Base-by-base conservation (phyloP, 768 basidiomycete species). In the Amanita rimosa region DNA sequence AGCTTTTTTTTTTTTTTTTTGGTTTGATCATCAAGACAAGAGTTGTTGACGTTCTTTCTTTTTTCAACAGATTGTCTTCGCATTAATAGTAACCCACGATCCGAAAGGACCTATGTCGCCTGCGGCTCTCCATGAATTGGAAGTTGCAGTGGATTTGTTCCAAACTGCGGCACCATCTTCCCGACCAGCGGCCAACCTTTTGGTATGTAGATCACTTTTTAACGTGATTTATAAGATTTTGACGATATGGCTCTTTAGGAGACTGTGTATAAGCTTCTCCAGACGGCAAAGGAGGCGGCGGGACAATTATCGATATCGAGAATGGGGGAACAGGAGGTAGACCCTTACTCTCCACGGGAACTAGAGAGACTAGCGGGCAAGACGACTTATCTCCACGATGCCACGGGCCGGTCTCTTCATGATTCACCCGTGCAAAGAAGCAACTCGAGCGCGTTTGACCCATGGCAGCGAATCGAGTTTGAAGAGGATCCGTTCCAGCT, bases 1-100 rank as follows among this genome's bases (percentile, higher is more conserved):
- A 13, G 10, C 6, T 8, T 46, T 37, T 8, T 4, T 24, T 8
- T 31, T 6, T 11, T n/a, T n/a, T n/a, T n/a, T n/a, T n/a, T n/a
- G n/a, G n/a, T n/a, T n/a, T n/a, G n/a, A n/a, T n/a, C n/a, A n/a
- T n/a, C 2, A 5, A 11, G 6, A 35, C 9, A 29, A 33, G 26
- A 35, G 21, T 29, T 22, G 3, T 24, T 19, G 9, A 6, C 33
- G 29, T 24, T 9, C 31, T 8, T 31, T 3, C 14, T n/a, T n/a
- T n/a, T n/a, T n/a, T n/a, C n/a, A n/a, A n/a, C 56, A 86, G 84
- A 70, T 81, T 46, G 70, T 76, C 6, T 71, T 81, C 72, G 76
- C 78, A 52, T 66, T 80, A 44, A 60, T 81, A 4, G 71, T 74
- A 1, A 74, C 73, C 6, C 64, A 67, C 13, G 70, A 75, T 2